A percentile compares a stretch with the other conserved stretches of the same genome.
Conservation (phyloP, 1,139 yeast species). For the Schizosaccharomyces versatilis region DNA sequence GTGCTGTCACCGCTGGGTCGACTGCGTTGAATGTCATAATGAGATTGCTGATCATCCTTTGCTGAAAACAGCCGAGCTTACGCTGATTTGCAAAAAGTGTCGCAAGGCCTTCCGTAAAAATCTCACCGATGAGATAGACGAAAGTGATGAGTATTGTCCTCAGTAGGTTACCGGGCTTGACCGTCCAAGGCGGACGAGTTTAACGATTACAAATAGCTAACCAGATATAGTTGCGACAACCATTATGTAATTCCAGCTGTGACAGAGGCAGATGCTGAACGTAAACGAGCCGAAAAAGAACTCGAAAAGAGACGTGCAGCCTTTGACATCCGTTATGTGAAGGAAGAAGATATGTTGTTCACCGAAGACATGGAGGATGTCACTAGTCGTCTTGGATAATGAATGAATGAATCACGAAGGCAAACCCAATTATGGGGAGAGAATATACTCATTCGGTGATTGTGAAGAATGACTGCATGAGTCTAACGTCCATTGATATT, state of each 20-base stretch:
- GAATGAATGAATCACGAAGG: too few species aligned
- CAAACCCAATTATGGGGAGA: too few species aligned
- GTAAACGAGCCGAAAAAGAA: too few species aligned
- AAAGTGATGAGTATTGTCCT: slow-evolving; percentile 21
- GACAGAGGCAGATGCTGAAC: background rate
- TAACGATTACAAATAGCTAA: background rate
- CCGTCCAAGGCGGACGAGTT: background rate
- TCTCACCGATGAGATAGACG: slow-evolving; percentile 18
- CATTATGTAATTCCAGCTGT: slow-evolving; percentile 19
- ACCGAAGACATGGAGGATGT: too few species aligned
- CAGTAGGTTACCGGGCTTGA: slow-evolving; percentile 9
- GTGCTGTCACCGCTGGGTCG: slow-evolving; percentile 18
- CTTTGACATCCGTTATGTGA: too few species aligned
- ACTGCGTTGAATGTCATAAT: slow-evolving; percentile 21
- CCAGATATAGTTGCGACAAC: slow-evolving; percentile 17
- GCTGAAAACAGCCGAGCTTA: slow-evolving; percentile 19
- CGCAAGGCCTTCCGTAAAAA: slow-evolving; percentile 20
- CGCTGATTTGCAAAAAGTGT: slow-evolving; percentile 22
- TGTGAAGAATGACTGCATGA: too few species aligned
- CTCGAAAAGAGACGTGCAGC: too few species aligned
- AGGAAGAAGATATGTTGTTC: too few species aligned
- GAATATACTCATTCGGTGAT: too few species aligned
- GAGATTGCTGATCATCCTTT: slow-evolving; percentile 19
- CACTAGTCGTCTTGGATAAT: too few species aligned
- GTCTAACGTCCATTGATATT: too few species aligned